These are phyloP conservation scores for Rhazya stricta DNA, from an alignment of 257 asterid genomes.

Conservation along the genomic window DNA sequence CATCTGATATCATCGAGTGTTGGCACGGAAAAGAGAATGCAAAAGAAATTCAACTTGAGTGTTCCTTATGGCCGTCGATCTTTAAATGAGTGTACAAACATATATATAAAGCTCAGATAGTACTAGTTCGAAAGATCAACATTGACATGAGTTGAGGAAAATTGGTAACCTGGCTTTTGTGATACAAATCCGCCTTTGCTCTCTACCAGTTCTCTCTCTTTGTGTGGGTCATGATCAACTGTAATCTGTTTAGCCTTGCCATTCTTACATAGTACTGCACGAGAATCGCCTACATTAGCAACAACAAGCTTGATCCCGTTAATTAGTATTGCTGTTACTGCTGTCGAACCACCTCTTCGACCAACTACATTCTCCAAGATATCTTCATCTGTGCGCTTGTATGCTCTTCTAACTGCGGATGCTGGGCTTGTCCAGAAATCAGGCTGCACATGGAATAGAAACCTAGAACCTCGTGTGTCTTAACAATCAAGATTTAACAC, in stretches of 20 bases:
- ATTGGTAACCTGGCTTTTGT: slow-evolving; percentile 22
- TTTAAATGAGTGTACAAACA: too few species aligned
- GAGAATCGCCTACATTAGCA: slow-evolving; percentile 53
- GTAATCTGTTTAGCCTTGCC: slow-evolving; percentile 31
- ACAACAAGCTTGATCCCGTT: slow-evolving; percentile 33
- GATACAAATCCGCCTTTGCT: slow-evolving; percentile 46
- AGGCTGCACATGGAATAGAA: slow-evolving; percentile 13
- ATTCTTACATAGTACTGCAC: slow-evolving; percentile 33
- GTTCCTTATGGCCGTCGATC: too few species aligned
- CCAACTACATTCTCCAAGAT: slow-evolving; percentile 39
- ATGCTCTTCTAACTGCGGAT: slow-evolving; percentile 33
- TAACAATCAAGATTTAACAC: too few species aligned
- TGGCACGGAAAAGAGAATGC: too few species aligned
- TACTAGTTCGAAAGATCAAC: too few species aligned
- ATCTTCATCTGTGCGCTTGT: slow-evolving; percentile 24
- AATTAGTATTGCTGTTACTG: slow-evolving; percentile 39
- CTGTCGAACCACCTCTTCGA: slow-evolving; percentile 46
- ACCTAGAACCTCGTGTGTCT: too few species aligned
- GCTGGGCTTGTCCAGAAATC: slow-evolving; percentile 39
- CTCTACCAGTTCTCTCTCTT: slow-evolving; percentile 32
- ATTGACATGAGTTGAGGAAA: too few species aligned
- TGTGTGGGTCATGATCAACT: slow-evolving; percentile 42
- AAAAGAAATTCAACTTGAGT: too few species aligned
- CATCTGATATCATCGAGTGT: too few species aligned
- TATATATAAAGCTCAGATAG: too few species aligned